Evolutionary conservation across 768 basidiomycete species (phyloP).

Genomic region (Cubamyces lactineus): DNA sequence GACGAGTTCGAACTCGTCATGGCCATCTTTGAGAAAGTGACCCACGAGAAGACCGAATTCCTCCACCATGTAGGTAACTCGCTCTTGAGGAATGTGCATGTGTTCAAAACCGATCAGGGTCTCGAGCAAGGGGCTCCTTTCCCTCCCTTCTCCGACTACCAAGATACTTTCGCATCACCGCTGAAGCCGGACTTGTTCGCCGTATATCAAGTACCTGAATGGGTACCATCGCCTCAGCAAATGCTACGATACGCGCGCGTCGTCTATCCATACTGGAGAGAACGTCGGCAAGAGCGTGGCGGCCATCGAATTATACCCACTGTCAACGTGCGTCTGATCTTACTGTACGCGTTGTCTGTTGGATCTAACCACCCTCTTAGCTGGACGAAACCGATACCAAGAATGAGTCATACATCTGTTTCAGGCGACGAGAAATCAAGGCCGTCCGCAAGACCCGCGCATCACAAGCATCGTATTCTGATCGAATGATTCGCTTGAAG

Average conservation of each 20-base stretch:
- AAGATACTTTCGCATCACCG: constrained; percentile 63
- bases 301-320: constrained; percentile 87
- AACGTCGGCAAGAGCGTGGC: constrained; percentile 74
- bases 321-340: constrained; percentile 68
- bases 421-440: constrained; percentile 93
- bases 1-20: constrained; percentile 96
- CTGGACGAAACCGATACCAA: constrained; percentile 88
- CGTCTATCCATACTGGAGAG: constrained; percentile 90
- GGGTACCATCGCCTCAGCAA: constrained; percentile 64
- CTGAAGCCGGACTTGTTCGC: constrained; percentile 70
- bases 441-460: constrained; percentile 92
- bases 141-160: constrained; percentile 74
- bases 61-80: constrained; percentile 77
- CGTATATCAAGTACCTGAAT: constrained; percentile 64
- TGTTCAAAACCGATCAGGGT: constrained; percentile 43
- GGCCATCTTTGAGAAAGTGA: constrained; percentile 90
- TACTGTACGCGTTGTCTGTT: background rate
- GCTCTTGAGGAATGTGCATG: background rate
- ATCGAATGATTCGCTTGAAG: constrained; percentile 83
- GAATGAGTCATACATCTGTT: constrained; percentile 96
- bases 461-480: constrained; percentile 85
- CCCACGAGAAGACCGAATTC: constrained; percentile 87
- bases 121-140: constrained; percentile 70
- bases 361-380: constrained; percentile 43
- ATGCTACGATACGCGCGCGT: constrained; percentile 71